Base-by-base conservation (phyloP, 2,329 filamentous ascomycete genomes). In the Ustulina deusta region DNA sequence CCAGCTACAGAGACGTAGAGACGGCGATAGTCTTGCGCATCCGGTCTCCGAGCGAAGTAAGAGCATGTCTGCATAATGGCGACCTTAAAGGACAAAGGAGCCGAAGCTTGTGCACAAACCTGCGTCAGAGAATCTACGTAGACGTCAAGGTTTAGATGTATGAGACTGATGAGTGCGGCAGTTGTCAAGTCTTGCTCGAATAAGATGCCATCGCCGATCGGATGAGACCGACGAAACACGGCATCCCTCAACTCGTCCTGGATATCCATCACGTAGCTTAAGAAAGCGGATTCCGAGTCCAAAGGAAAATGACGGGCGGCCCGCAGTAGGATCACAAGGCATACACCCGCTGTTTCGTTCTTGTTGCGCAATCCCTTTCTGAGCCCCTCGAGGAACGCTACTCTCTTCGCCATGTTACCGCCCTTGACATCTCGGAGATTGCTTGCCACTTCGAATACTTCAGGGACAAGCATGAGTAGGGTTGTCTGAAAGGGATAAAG, bases 371-470 rank as follows among this genome's bases (percentile, higher is more conserved):
- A 78, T 22, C 87, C 82, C 75, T 91, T 92, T 72, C 87, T 83
- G 13, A 91, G 77, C 48, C 83, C 83, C 67, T 91, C 89, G 17
- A 92, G 80, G 71, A 91, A 91, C 2, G 85, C 83, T 6, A 90
- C 86, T 74, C 90, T 91, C 78, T 91, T 92, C 17, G 85, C 82
- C 77, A 91, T 86, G 72, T 86, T 85, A 62, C 84, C 83, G 71
- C 85, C 87, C 76, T 90, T 91, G 34, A 85, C 84, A 70, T 91
- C 89, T 65, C 88, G 84, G 76, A 91, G 82, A 76, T 90, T 90
- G 77, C 88, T 90, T 29, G 89, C 89, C 38, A 91, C 88, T 77
- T 91, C 88, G 71, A 92, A 92, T 6, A 91, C 87, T 71, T 92
- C 90, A 3, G 90, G 90, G 9, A 91, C 80, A 9, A 92, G 81